These are phyloP conservation scores for Nidularia sp. DNA, from an alignment of 768 basidiomycete species.

Conservation along the genomic window DNA sequence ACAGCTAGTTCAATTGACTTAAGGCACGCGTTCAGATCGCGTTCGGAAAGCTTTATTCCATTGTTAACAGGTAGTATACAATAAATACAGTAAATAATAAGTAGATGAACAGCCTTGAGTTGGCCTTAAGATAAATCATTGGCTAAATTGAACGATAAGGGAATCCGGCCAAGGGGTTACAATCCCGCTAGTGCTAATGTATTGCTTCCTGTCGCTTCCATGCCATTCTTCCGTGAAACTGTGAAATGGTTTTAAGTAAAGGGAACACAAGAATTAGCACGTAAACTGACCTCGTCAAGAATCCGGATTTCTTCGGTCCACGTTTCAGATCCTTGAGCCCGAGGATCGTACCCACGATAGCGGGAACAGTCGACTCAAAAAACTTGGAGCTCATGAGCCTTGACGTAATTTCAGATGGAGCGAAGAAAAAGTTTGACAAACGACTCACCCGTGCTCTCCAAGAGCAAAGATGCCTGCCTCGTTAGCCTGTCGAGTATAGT, in stretches of 20 bases:
- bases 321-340: conserved; percentile 34
- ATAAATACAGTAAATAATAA: neutral
- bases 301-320: conserved; percentile 32
- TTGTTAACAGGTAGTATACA: neutral
- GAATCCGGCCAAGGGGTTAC: conserved; percentile 41
- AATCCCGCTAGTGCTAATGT: conserved; percentile 29
- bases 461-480: conserved; percentile 24
- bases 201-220: conserved; percentile 22
- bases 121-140: neutral
- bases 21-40: no score
- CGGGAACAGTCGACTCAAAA: conserved; percentile 40
- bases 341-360: conserved; percentile 41
- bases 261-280: conserved; percentile 22
- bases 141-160: conserved; percentile 24
- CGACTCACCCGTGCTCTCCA: conserved; percentile 21
- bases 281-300: conserved; percentile 11
- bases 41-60: no score
- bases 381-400: conserved; percentile 31
- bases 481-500: conserved; percentile 15
- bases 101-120: neutral
- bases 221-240: conserved; percentile 17
- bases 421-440: neutral
- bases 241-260: no score
- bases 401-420: conserved; percentile 7
- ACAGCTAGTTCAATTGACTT: no score